These are phyloP conservation scores for Fusarium nematophilum DNA, from an alignment of 2,329 filamentous ascomycete genomes.

Conservation along the genomic window DNA sequence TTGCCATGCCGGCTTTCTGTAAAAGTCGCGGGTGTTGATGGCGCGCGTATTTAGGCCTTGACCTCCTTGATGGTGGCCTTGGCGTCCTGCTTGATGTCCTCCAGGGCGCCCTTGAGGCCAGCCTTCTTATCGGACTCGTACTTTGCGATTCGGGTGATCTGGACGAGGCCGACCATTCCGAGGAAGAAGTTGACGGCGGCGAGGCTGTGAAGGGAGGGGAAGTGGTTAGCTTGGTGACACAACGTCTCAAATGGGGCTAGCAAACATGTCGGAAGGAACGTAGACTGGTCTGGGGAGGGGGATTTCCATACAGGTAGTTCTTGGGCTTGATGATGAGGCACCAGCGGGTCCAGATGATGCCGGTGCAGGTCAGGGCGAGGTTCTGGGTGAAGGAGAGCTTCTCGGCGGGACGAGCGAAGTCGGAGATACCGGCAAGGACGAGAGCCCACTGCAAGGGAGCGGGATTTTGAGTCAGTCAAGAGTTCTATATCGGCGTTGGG, in stretches of 20 bases:
- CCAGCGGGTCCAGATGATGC: constrained; percentile 98
- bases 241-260: background rate
- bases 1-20: background rate
- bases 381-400: constrained; percentile 96
- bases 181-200: constrained; percentile 99
- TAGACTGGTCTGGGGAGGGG: too few relatives aligned
- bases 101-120: constrained; percentile 47
- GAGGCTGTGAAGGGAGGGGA: constrained; percentile 64
- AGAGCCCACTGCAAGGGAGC: constrained; percentile 79
- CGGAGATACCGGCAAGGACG: constrained; percentile 90
- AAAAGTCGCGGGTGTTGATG: background rate
- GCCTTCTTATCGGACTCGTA: constrained; percentile 73
- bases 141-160: constrained; percentile 80
- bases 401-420: constrained; percentile 90
- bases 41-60: constrained; percentile 34
- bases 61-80: constrained; percentile 47
- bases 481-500: background rate
- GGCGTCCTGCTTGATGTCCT: constrained; percentile 56
- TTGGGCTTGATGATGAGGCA: constrained; percentile 96
- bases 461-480: constrained; percentile 21
- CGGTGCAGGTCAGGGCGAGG: constrained; percentile 87
- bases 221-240: constrained; percentile 2
- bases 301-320: constrained; percentile 80
- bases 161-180: constrained; percentile 84
- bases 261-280: background rate